These are phyloP conservation scores for Tylopilus plumbeoviolaceoides DNA, from an alignment of 768 basidiomycete species.

Conservation along the genomic window DNA sequence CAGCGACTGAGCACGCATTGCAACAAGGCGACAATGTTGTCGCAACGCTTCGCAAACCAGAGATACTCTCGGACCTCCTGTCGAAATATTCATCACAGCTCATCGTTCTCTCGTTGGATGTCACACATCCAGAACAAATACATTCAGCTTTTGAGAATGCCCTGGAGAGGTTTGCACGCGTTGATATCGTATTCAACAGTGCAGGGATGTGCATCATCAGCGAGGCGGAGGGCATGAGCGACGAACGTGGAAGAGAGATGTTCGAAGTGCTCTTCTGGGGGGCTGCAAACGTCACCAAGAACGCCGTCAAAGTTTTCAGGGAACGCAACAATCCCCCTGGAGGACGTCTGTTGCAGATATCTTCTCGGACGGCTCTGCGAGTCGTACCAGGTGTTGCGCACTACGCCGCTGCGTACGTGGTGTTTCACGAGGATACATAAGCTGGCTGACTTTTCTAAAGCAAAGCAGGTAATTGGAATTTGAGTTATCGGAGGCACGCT, in stretches of 20 bases:
- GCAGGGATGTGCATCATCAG: conserved; percentile 31
- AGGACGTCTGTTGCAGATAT: conserved; percentile 37
- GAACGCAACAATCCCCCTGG: conserved; percentile 37
- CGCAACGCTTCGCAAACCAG: conserved; percentile 37
- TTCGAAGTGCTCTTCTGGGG: conserved; percentile 43
- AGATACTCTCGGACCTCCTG: conserved; percentile 27
- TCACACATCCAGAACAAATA: conserved; percentile 32
- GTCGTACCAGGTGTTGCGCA: conserved; percentile 13
- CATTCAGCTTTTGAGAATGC: conserved; percentile 32
- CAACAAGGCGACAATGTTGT: conserved; percentile 37
- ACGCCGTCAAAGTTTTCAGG: conserved; percentile 35
- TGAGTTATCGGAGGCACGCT: background rate
- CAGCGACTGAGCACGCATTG: conserved; percentile 33
- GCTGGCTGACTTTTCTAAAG: conserved; percentile 9
- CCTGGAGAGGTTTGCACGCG: conserved; percentile 35
- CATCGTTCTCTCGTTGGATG: conserved; percentile 38
- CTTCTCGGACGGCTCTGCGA: conserved; percentile 27
- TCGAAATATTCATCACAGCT: conserved; percentile 30
- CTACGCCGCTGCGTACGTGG: conserved; percentile 28
- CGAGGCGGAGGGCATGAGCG: conserved; percentile 37
- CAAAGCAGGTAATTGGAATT: conserved; percentile 22
- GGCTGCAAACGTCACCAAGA: conserved; percentile 28
- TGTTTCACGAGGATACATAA: background rate
- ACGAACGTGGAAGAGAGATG: conserved; percentile 30
- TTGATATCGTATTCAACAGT: conserved; percentile 47